Evolutionary conservation across 2,329 filamentous ascomycete species (phyloP).

Genomic region (Ascochyta koolunga): DNA sequence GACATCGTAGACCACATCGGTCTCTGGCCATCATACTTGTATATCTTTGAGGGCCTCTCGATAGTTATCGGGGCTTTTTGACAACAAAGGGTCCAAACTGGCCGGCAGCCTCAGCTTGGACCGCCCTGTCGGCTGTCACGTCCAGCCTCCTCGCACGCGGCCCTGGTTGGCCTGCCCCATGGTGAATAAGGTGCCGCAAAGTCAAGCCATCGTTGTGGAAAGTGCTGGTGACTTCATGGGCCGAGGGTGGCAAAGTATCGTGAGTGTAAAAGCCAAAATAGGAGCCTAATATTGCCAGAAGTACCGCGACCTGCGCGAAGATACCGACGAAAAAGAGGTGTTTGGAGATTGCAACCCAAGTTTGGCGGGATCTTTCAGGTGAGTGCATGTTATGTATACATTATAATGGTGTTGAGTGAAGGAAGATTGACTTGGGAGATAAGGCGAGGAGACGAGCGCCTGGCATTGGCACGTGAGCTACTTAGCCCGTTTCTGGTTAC

Average conservation of each 20-base stretch:
- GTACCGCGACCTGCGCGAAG: constrained; percentile 31
- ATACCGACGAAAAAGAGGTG: constrained; percentile 21
- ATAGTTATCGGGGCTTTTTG: constrained; percentile 38
- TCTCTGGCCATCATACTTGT: constrained; percentile 28
- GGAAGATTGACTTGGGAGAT: constrained; percentile 19
- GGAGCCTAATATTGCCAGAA: constrained; percentile 23
- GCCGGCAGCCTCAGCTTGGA: constrained; percentile 27
- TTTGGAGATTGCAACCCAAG: constrained; percentile 21
- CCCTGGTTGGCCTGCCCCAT: constrained; percentile 43
- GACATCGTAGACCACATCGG: constrained; percentile 41
- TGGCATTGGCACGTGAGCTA: constrained; percentile 10
- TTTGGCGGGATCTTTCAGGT: constrained; percentile 17
- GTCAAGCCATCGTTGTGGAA: constrained; percentile 22
- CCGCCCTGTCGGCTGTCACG: constrained; percentile 31
- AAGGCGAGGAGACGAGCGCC: constrained; percentile 9
- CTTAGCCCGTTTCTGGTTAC: constrained; percentile 7
- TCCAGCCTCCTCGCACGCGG: constrained; percentile 43
- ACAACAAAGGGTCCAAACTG: constrained; percentile 40
- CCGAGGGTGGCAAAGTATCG: constrained; percentile 14
- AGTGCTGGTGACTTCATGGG: constrained; percentile 4
- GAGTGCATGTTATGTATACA: constrained; percentile 30
- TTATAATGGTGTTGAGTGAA: constrained; percentile 16
- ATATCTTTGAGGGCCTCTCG: constrained; percentile 30
- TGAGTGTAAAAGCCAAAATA: constrained; percentile 15
- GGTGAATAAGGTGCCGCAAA: constrained; percentile 43